Base-by-base conservation (phyloP, 1,139 yeast genomes). In the Yamadazyma sp. region DNA sequence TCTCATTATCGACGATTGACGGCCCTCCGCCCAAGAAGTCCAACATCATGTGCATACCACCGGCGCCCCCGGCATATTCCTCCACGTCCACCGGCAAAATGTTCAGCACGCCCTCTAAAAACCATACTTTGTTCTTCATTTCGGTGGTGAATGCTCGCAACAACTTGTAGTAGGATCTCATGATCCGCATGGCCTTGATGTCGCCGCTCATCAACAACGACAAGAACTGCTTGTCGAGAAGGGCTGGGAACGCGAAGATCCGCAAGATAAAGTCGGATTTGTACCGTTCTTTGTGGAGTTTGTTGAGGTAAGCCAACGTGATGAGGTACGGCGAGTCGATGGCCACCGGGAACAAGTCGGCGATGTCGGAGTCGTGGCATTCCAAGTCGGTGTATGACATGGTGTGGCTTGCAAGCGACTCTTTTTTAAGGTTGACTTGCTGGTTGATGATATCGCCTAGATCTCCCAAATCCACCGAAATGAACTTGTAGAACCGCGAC, bases 191-290 rank as follows among this genome's bases (percentile, higher is more conserved):
- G 5, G 97, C 94, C 44, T 83, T 79, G 32, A 81, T 64, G 59
- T 90, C 97, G 30, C 96, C 95, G 12, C 82, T 77, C 79, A 86
- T 85, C 35, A 90, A 72, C 29, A 89, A 60, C 1, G 85, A 80
- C 31, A 89, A 67, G 49, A 90, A 84, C 22, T 79, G 75, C 54
- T 84, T 85, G 58, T 90, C 97, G 47, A 90, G 66, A 34, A 90
- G 64, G 1, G 97, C 97, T 4, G 97, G 97, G 61, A 90, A 89
- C 9, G 96, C 92, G 69, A 90, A 90, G 16, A 90, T 85, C 34
- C 97, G 67, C 30, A 90, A 65, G 27, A 90, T 86, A 53, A 88
- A 90, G 57, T 89, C 96, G 1, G 89, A 78, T 60, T 86, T 85
- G 59, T 83, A 78, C 46, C 92, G 73, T 58, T 89, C 97, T 53